Conservation (phyloP, 345 rosid species). For the Eucalyptus curtisii region DNA sequence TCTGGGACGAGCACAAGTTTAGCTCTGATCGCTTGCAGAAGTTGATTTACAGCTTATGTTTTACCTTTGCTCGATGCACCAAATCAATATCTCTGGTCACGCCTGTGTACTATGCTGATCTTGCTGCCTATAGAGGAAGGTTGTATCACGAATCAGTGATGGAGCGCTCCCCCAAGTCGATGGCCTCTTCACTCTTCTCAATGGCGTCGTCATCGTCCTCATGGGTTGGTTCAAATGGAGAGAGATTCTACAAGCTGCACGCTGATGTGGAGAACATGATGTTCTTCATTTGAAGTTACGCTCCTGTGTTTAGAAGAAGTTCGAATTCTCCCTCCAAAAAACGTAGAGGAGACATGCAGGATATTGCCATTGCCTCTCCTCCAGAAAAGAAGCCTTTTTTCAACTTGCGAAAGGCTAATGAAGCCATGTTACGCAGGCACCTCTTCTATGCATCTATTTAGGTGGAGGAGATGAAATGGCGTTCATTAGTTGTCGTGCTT, state of each 20-base stretch:
- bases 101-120: slow-evolving; percentile 79
- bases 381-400: background rate
- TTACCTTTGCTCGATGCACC: slow-evolving; percentile 82
- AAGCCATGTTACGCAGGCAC: background rate
- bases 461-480: background rate
- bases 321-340: background rate
- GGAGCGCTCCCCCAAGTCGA: slow-evolving; percentile 25
- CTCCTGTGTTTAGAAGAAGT: background rate
- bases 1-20: slow-evolving; percentile 69
- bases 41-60: slow-evolving; percentile 69
- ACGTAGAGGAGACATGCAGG: background rate
- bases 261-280: slow-evolving; percentile 46
- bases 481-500: background rate
- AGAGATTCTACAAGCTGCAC: slow-evolving; percentile 45
- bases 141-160: slow-evolving; percentile 53
- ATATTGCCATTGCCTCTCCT: background rate
- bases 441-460: background rate
- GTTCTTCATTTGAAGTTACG: slow-evolving; percentile 52
- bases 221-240: slow-evolving; percentile 19
- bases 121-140: slow-evolving; percentile 73
- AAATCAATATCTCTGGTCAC: slow-evolving; percentile 73
- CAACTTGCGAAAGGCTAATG: background rate
- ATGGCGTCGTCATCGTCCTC: slow-evolving; percentile 6
- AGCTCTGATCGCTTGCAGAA: slow-evolving; percentile 54
- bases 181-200: slow-evolving; percentile 1